phyloP scores from a whole-genome alignment of 345 rosid species.

The Melaleuca alternifolia region DNA sequence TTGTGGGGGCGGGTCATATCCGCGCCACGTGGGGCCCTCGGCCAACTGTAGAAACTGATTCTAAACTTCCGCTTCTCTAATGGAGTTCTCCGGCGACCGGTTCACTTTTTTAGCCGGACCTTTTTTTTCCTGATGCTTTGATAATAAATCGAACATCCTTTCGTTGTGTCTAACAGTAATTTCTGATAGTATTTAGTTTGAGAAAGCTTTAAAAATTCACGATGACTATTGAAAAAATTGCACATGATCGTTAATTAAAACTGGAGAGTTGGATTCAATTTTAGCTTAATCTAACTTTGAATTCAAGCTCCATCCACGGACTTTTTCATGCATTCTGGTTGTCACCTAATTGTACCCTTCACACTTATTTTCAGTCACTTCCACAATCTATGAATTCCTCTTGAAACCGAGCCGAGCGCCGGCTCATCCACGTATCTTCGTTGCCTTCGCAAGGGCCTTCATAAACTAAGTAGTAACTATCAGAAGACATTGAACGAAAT shows the following conservation, averaged over 20 bases:
- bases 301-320: background rate
- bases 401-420: background rate
- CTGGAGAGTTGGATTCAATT: background rate
- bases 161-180: background rate
- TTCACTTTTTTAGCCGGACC: background rate
- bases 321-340: background rate
- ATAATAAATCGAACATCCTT: background rate
- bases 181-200: background rate
- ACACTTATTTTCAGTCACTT: background rate
- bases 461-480: background rate
- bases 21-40: background rate
- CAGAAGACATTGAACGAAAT: background rate
- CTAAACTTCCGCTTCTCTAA: background rate
- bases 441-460: background rate
- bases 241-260: background rate
- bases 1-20: background rate
- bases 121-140: background rate
- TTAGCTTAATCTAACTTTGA: background rate
- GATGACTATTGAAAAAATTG: background rate
- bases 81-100: rapidly evolving
- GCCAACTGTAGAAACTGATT: background rate
- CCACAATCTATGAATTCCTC: background rate
- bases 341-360: background rate
- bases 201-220: background rate
- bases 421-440: background rate